Conservation (phyloP, 257 asterid genomes). For the Capsicum pubescens region DNA sequence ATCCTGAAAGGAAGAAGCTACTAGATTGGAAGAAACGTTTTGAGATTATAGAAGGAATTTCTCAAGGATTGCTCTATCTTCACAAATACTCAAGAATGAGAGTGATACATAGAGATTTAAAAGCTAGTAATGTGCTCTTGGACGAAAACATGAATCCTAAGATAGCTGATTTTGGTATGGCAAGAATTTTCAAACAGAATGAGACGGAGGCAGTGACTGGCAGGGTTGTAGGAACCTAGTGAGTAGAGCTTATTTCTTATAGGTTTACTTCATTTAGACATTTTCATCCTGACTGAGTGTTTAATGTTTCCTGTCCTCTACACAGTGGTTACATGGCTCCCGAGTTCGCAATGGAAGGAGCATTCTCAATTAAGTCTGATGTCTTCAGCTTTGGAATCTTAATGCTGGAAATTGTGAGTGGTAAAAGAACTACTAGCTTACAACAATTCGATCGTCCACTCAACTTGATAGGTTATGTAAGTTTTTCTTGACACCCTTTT, state of each 20-base stretch:
- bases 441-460: constrained; percentile 49
- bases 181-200: constrained; percentile 57
- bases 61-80: constrained; percentile 25
- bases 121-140: constrained; percentile 11
- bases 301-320: neutral
- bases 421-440: constrained; percentile 54
- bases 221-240: constrained; percentile 65
- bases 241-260: constrained; percentile 29
- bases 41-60: constrained; percentile 35
- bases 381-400: constrained; percentile 67
- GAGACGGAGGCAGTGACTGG: constrained; percentile 53
- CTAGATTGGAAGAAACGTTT: constrained; percentile 43
- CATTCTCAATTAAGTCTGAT: constrained; percentile 65
- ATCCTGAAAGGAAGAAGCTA: constrained; percentile 30
- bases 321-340: constrained; percentile 78
- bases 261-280: neutral
- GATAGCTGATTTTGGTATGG: constrained; percentile 74
- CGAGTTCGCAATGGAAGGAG: constrained; percentile 71
- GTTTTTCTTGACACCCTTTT: constrained; percentile 23
- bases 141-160: constrained; percentile 60
- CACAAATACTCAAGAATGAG: constrained; percentile 21
- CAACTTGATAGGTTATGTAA: constrained; percentile 63
- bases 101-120: constrained; percentile 16
- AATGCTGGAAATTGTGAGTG: constrained; percentile 61
- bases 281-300: neutral